Conservation (phyloP, 2,329 filamentous ascomycete species). For the Neocucurbitaria cava region DNA sequence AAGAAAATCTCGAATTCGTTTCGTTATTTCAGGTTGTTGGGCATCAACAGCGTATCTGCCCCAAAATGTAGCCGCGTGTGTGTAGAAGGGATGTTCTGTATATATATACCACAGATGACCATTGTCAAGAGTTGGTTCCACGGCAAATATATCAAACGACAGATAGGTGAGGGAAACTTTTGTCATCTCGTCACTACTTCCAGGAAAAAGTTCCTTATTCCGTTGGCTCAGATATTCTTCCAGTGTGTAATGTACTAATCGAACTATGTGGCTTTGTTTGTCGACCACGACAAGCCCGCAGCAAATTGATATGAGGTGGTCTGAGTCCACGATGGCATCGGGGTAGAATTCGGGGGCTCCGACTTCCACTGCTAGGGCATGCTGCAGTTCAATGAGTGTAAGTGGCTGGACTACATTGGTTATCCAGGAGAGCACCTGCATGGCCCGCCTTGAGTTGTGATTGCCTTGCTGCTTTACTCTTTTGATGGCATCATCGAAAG, state of each 20-base stretch:
- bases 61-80: no score
- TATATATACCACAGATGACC: no score
- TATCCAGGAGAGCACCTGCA: slow-evolving; percentile 22
- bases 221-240: slow-evolving; percentile 36
- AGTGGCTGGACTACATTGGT: slow-evolving; percentile 18
- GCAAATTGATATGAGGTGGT: slow-evolving; percentile 25
- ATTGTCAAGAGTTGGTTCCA: no score
- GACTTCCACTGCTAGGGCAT: slow-evolving; percentile 18
- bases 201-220: slow-evolving; percentile 28
- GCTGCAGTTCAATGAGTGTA: slow-evolving; percentile 18
- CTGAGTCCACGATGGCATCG: slow-evolving; percentile 12
- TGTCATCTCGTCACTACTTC: slow-evolving; percentile 30
- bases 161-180: slow-evolving; percentile 38
- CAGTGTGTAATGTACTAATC: slow-evolving; percentile 36
- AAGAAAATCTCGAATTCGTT: no score
- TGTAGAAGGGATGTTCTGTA: no score
- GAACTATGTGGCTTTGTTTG: slow-evolving; percentile 30
- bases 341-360: slow-evolving; percentile 9
- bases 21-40: no score
- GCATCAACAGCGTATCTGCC: no score
- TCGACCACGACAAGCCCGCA: slow-evolving; percentile 25
- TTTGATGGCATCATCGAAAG: slow-evolving; percentile 14
- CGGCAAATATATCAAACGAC: slow-evolving; percentile 28
- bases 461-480: slow-evolving; percentile 50
- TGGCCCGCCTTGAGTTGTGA: slow-evolving; percentile 47